Base-by-base conservation (phyloP, 768 basidiomycete genomes). In the Hysterangium stoloniferum region DNA sequence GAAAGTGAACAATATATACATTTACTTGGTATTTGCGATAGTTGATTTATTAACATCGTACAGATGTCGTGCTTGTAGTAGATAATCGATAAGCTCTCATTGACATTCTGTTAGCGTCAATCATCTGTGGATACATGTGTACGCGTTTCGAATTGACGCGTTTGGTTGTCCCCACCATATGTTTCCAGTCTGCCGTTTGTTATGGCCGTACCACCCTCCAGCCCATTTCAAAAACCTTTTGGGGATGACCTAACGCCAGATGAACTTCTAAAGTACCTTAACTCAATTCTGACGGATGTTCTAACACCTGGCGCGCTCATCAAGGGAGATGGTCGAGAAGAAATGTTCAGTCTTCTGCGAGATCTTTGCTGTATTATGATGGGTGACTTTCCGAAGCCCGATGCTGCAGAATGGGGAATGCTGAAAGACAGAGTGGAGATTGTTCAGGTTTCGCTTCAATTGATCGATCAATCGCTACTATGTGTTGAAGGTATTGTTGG, bases 341-440 rank as follows among this genome's bases (percentile, higher is more conserved):
- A 50, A 42, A 7, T 50, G n/a, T 28, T 40, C 36, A 31, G 25
- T 17, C 40, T 50, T 40, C 13, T 50, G 6, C 48, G 38, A 11
- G 37, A 50, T 17, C 37, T 50, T n/a, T 50, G 48, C 31, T 28
- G 48, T 28, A 50, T 50, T 13, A 50, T 50, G 48, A 50, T 50
- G 35, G 48, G 48, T 6, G 48, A 50, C n/a, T 80, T 86, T 59
- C 79, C 80, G n/a, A 64, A 72, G 8, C 73, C 77, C n/a, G 67
- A 66, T 20, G 62, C 66, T 28, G 66, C 73, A 22, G 63, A 69
- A 2, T 85, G 81, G 77, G 67, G 66, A 35, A 70, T 72, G 9
- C 70, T 78, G 56, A 71, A 77, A 56, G 80, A 83, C 58, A 79
- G 77, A 56, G 68, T 79, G 49, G 71, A 67, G 48, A 66, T 84